Evolutionary conservation across 306 rosid genomes (phyloP).

Genomic region (Trifolium fragiferum): DNA sequence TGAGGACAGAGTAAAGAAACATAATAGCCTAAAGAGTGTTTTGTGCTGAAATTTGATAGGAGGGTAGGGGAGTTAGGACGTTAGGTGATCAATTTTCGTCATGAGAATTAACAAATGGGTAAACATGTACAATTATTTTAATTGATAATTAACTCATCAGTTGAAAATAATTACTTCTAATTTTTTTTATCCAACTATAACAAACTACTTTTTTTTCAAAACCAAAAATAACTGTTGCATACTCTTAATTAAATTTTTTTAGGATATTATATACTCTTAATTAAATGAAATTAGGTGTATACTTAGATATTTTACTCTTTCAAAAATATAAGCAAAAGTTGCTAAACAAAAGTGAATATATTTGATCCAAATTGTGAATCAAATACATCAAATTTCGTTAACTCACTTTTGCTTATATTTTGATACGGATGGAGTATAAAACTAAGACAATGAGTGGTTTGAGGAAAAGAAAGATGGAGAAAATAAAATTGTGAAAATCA

Average conservation of each 20-base stretch:
- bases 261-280: neutral
- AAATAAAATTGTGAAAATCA: no score
- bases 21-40: constrained; percentile 42
- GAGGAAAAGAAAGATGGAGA: no score
- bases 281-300: no score
- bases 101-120: constrained; percentile 34
- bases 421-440: no score
- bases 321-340: no score
- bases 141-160: constrained; percentile 8
- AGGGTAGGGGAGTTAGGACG: constrained; percentile 50
- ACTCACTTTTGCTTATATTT: no score
- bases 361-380: no score
- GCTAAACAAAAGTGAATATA: no score
- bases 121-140: constrained; percentile 27
- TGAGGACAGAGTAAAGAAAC: constrained; percentile 44
- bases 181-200: neutral
- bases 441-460: no score
- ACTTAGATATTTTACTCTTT: no score
- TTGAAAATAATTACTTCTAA: constrained; percentile 38
- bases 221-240: neutral
- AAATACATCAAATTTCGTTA: no score
- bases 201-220: neutral
- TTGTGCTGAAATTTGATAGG: constrained; percentile 49
- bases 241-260: neutral
- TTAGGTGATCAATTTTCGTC: constrained; percentile 62